A percentile compares a stretch with the other conserved stretches of the same genome.
phyloP scores from a whole-genome alignment of 2,329 filamentous ascomycete genomes.

The Microcera coccophila region DNA sequence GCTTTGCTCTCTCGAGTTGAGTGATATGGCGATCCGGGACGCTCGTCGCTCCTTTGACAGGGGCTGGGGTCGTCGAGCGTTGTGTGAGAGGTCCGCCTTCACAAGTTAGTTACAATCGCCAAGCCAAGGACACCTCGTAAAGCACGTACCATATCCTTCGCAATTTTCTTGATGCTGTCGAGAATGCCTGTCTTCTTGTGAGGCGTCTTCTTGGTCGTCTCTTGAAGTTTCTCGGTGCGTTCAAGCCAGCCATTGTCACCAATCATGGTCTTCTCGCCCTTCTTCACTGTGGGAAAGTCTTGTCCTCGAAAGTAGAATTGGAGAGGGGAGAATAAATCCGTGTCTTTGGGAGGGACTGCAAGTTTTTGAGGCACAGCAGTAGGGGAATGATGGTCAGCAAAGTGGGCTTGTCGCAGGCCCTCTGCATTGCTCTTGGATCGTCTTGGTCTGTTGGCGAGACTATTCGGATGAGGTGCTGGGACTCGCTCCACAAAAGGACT shows the following conservation, averaged over 20 bases:
- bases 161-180: constrained; percentile 48
- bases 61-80: constrained; percentile 31
- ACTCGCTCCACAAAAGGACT: constrained; percentile 18
- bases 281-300: constrained; percentile 37
- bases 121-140: background rate
- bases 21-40: constrained; percentile 44
- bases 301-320: constrained; percentile 40
- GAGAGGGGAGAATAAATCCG: constrained; percentile 40
- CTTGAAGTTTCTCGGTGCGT: constrained; percentile 30
- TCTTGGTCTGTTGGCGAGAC: constrained; percentile 18
- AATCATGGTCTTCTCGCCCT: constrained; percentile 49
- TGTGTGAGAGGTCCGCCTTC: constrained; percentile 37
- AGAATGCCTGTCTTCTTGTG: constrained; percentile 42
- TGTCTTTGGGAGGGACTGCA: constrained; percentile 14
- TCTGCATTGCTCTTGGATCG: constrained; percentile 31
- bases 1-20: constrained; percentile 54
- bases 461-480: constrained; percentile 11
- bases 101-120: constrained; percentile 12
- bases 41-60: constrained; percentile 26
- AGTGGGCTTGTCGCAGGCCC: constrained; percentile 14
- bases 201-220: constrained; percentile 24
- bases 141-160: constrained; percentile 49
- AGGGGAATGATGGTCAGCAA: constrained; percentile 2
- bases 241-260: constrained; percentile 57
- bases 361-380: constrained; percentile 13